phyloP scores from a whole-genome alignment of 176 grass and related monocot genomes.

The Oryza australiensis region DNA sequence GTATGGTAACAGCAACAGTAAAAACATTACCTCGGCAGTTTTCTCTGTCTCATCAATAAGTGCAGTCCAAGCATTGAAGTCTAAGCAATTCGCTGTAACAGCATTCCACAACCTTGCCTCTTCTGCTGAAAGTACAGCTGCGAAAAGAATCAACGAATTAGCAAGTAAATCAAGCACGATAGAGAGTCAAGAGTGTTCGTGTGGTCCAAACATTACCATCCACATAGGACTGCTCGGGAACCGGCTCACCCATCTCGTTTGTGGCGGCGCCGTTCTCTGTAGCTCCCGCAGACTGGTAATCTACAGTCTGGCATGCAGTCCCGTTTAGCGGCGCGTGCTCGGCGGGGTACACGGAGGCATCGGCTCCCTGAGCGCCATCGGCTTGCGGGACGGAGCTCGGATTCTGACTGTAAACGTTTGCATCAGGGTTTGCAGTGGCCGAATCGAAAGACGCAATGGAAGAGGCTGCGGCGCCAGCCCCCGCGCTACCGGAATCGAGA shows the following conservation, averaged over 20 bases:
- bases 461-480: conserved; percentile 22
- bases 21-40: conserved; percentile 57
- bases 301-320: conserved; percentile 32
- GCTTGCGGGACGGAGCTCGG: background rate
- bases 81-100: conserved; percentile 62
- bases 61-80: conserved; percentile 89
- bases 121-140: conserved; percentile 76
- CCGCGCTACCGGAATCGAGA: conserved; percentile 9
- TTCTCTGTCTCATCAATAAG: conserved; percentile 97
- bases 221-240: conserved; percentile 57
- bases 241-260: conserved; percentile 37
- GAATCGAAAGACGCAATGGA: conserved; percentile 18
- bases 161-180: background rate
- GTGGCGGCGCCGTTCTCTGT: conserved; percentile 55
- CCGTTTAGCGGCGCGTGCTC: conserved; percentile 63
- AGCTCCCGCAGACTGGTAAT: conserved; percentile 59
- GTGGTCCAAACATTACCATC: conserved; percentile 54
- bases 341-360: conserved; percentile 35
- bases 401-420: conserved; percentile 23
- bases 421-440: conserved; percentile 31
- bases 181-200: background rate
- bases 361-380: conserved; percentile 18
- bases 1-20: background rate
- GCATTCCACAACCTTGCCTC: conserved; percentile 91
- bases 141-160: conserved; percentile 1